Evolutionary conservation across 2,329 filamentous ascomycete genomes (phyloP).

Genomic region (Ophiostoma sp.): DNA sequence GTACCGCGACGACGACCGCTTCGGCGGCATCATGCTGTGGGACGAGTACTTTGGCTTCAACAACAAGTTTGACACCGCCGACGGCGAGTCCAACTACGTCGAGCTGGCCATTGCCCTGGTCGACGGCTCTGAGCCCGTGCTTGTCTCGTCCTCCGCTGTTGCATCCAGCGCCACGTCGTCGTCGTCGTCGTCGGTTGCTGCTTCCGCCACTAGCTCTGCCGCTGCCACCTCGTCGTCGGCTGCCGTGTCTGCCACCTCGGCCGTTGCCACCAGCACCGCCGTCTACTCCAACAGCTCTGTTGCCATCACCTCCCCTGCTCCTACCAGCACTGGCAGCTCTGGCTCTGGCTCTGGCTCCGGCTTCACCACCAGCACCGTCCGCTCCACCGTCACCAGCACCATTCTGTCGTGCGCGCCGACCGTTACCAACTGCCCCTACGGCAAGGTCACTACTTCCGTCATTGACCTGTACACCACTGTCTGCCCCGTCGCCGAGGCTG

Average conservation of each 20-base stretch:
- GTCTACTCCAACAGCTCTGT: constrained; percentile 8
- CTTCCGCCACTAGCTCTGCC: constrained; percentile 3
- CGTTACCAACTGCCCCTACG: constrained; percentile 29
- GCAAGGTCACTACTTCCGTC: constrained; percentile 26
- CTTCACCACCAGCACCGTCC: constrained; percentile 37
- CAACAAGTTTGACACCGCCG: background rate
- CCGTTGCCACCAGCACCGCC: background rate
- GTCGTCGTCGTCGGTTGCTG: background rate
- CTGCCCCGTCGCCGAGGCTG: constrained; percentile 25
- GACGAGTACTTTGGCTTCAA: constrained; percentile 30
- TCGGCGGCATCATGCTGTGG: constrained; percentile 37
- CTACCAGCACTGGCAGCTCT: background rate
- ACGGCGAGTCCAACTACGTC: constrained; percentile 29
- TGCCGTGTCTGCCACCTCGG: background rate
- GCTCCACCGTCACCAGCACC: constrained; percentile 36
- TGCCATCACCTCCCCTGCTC: constrained; percentile 14
- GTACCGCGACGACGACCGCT: constrained; percentile 30
- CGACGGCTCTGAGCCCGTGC: constrained; percentile 20
- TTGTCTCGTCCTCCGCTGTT: constrained; percentile 18
- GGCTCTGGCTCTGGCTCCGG: constrained; percentile 14
- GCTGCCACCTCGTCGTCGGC: constrained; percentile 4
- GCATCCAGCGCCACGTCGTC: constrained; percentile 18
- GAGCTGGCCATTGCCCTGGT: constrained; percentile 13
- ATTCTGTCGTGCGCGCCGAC: constrained; percentile 27
- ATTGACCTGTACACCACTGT: constrained; percentile 29